Base-by-base conservation (phyloP, 768 basidiomycete species). In the Tylopilus sp. region DNA sequence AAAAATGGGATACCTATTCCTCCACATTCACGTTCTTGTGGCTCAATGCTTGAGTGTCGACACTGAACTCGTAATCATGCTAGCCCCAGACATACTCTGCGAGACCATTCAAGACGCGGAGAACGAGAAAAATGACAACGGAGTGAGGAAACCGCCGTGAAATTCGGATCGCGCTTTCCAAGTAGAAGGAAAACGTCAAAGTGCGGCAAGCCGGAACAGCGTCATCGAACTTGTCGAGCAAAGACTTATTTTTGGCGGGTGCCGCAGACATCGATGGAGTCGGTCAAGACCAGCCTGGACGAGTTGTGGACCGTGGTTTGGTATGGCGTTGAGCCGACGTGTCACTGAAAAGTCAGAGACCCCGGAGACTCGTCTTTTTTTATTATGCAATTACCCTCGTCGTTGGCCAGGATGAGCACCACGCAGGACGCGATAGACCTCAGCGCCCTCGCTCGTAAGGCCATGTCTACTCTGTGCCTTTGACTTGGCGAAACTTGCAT, bases 1-100 rank as follows among this genome's bases (percentile, higher is more conserved):
- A 5, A 56, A 33, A 21, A 26, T 1, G 76, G 73, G 7, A 53
- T 56, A 1, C 48, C 4, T 33, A 15, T 3, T 0, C 50, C 7
- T 22, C 51, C 48, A 98, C 79, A 68, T 99, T 98, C 57, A 99
- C 76, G 58, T 35, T 35, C 33, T 17, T 17, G 47, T 75, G 83
- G 53, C 78, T 81, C 11, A 70, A 69, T 33, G 76, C 71, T 49
- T 80, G 77, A 28, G 69, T 69, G 64, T 98, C 95, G 46, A 99
- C 86, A 57, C 82, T 85, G 69, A 98, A 99, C 63, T 87, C 84
- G 59, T 86, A 85, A 64, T 91, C 95, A 59, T 91, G 87, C 81
- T 93, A 95, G 40, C 95, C 95, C 81, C 90, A 98, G 30, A 98
- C 71, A 63, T 82, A 98, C 65, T 98, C 95, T 44, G 84, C 85